Evolutionary conservation across 768 basidiomycete species (phyloP).

Genomic region (Hygrocybe punicea): DNA sequence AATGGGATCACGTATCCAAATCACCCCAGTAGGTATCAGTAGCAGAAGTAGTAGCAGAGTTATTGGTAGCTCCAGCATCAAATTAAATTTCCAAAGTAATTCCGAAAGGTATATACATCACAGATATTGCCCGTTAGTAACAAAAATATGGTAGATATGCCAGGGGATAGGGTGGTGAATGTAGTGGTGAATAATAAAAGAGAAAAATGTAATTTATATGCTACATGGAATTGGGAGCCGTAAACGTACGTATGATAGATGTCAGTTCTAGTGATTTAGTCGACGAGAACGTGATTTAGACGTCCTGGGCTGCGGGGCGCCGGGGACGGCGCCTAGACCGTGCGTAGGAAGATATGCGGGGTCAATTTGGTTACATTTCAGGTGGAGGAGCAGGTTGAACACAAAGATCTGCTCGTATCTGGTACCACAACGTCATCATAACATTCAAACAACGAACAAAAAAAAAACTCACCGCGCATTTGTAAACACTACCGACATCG

Average conservation of each 20-base stretch:
- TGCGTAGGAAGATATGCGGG: slow-evolving; percentile 73
- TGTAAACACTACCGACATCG: slow-evolving; percentile 85
- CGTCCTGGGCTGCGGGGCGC: slow-evolving; percentile 43
- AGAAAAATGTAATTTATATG: not conserved
- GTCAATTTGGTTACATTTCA: slow-evolving; percentile 74
- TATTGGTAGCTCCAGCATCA: not conserved
- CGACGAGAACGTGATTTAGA: slow-evolving; percentile 59
- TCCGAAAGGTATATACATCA: no score
- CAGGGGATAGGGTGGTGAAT: not conserved
- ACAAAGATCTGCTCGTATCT: slow-evolving; percentile 90
- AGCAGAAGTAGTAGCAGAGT: not conserved
- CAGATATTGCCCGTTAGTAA: no score
- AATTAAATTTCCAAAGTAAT: no score
- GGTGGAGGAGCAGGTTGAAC: slow-evolving; percentile 75
- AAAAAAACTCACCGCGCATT: slow-evolving; percentile 78
- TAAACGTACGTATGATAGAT: not conserved
- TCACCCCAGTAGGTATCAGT: not conserved
- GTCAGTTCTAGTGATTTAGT: slow-evolving; percentile 19
- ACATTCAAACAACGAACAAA: slow-evolving; percentile 6
- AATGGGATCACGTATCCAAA: slow-evolving; percentile 37
- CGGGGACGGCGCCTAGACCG: slow-evolving; percentile 67
- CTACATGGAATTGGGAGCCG: not conserved
- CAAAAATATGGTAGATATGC: not conserved
- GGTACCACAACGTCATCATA: slow-evolving; percentile 9
- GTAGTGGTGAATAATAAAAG: not conserved